Percentiles rank a stretch among this genome's conserved stretches.
Evolutionary conservation across 345 rosid genomes (phyloP).

Genomic region (thale cress (Arabidopsis thaliana)): DNA sequence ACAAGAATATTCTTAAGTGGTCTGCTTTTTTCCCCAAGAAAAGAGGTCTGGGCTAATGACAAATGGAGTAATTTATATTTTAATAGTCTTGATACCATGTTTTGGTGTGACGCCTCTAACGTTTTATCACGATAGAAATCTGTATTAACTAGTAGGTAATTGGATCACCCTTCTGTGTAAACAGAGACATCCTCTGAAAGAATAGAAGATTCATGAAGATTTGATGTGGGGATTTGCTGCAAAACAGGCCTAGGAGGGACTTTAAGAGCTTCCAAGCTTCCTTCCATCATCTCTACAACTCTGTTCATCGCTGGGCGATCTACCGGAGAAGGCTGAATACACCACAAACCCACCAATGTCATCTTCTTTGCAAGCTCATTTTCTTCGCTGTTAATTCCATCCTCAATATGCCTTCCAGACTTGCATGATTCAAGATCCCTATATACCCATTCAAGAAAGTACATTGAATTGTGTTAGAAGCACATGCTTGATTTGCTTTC

Average conservation of each 20-base stretch:
- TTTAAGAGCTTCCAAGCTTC: not conserved
- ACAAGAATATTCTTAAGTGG: not conserved
- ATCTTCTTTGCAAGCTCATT: slow-evolving; percentile 37
- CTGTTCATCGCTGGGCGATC: slow-evolving; percentile 35
- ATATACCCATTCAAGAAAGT: slow-evolving; percentile 47
- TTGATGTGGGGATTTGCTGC: not conserved
- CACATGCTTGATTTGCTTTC: not conserved
- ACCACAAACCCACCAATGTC: slow-evolving; percentile 39
- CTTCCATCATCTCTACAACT: slow-evolving; percentile 34
- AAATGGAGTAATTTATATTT: too few species aligned
- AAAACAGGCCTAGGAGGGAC: not conserved
- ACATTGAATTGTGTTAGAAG: slow-evolving; percentile 32
- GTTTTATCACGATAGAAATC: too few species aligned
- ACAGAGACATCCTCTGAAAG: not conserved
- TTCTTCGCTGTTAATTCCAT: slow-evolving; percentile 8
- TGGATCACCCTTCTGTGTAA: too few species aligned
- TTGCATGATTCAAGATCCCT: slow-evolving; percentile 26
- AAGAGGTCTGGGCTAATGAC: too few species aligned
- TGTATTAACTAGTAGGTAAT: too few species aligned
- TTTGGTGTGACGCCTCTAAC: too few species aligned
- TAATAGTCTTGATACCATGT: too few species aligned
- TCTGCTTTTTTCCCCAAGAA: too few species aligned
- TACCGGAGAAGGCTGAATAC: slow-evolving; percentile 44
- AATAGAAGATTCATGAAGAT: not conserved
- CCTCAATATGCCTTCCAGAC: not conserved